Evolutionary conservation across 495 filamentous ascomycete genomes (phyloP).

Genomic region (Neurospora sp.): DNA sequence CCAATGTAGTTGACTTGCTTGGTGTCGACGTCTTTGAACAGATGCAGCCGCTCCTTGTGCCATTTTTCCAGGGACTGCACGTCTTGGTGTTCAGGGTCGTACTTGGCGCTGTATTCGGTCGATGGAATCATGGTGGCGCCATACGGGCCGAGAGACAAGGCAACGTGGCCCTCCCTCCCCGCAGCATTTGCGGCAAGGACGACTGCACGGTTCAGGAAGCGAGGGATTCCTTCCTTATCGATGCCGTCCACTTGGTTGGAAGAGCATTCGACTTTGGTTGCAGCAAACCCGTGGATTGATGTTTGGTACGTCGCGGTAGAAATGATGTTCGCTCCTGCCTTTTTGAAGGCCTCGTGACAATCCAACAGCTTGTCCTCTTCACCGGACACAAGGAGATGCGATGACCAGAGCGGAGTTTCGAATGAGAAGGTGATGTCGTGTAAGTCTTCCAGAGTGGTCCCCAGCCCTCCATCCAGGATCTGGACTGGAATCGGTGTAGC

Average conservation of each 20-base stretch:
- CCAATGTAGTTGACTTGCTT: slow-evolving; percentile 44
- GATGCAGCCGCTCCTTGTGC: slow-evolving; percentile 43
- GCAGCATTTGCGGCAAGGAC: slow-evolving; percentile 27
- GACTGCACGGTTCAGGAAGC: slow-evolving; percentile 23
- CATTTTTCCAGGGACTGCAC: slow-evolving; percentile 37
- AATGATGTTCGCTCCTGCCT: slow-evolving; percentile 47
- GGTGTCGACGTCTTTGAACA: slow-evolving; percentile 28
- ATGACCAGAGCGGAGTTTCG: slow-evolving; percentile 52
- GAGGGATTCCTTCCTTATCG: slow-evolving; percentile 9
- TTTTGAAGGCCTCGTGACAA: slow-evolving; percentile 44
- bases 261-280: slow-evolving; percentile 9
- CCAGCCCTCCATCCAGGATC: slow-evolving; percentile 56
- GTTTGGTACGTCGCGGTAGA: slow-evolving; percentile 59
- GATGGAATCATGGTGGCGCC: slow-evolving; percentile 54
- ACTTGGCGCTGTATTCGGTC: slow-evolving; percentile 52
- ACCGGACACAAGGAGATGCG: slow-evolving; percentile 46
- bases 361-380: slow-evolving; percentile 34
- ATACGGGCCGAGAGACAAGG: slow-evolving; percentile 53
- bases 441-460: slow-evolving; percentile 51
- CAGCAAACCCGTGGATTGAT: slow-evolving; percentile 41
- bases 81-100: slow-evolving; percentile 36
- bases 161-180: slow-evolving; percentile 19
- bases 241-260: slow-evolving; percentile 9
- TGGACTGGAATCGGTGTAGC: slow-evolving; percentile 21
- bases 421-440: slow-evolving; percentile 37